Conservation (phyloP, 176 grass and related monocot species). For the Hsuehochloa calcarea region DNA sequence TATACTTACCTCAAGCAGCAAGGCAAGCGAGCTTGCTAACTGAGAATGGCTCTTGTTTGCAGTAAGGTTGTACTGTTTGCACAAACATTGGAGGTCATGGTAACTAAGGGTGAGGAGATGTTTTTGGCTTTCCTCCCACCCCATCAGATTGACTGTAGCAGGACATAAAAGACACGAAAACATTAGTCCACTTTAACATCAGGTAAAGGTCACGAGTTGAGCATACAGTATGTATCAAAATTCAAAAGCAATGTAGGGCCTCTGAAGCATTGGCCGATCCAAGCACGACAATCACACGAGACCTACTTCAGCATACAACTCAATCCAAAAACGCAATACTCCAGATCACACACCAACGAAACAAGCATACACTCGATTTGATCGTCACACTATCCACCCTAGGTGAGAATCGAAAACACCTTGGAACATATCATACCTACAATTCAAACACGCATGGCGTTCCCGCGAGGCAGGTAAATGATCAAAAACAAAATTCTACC, state of each 20-base stretch:
- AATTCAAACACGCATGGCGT: background rate
- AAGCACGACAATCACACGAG: background rate
- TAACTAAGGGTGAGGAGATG: conserved; percentile 55
- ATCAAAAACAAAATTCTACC: background rate
- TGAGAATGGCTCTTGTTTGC: conserved; percentile 65
- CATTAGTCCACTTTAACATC: background rate
- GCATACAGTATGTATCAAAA: background rate
- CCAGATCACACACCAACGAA: background rate
- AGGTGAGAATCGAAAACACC: background rate
- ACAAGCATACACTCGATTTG: conserved; percentile 4
- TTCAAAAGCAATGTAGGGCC: background rate
- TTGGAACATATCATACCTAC: background rate
- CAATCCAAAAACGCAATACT: background rate
- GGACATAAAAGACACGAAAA: background rate
- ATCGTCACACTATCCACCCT: background rate
- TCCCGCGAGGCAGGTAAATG: background rate
- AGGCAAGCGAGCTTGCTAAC: conserved; percentile 59
- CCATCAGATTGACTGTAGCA: conserved; percentile 44
- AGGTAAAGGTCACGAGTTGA: background rate
- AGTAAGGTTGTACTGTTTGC: conserved; percentile 70
- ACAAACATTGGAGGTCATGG: conserved; percentile 74
- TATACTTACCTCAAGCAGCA: conserved; percentile 51
- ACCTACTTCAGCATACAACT: background rate
- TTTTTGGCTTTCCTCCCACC: conserved; percentile 52
- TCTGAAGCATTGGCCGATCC: background rate